These are phyloP conservation scores for Conticribra weissflogii DNA, from an alignment of 108 stramenopile genomes.

Conservation along the genomic window DNA sequence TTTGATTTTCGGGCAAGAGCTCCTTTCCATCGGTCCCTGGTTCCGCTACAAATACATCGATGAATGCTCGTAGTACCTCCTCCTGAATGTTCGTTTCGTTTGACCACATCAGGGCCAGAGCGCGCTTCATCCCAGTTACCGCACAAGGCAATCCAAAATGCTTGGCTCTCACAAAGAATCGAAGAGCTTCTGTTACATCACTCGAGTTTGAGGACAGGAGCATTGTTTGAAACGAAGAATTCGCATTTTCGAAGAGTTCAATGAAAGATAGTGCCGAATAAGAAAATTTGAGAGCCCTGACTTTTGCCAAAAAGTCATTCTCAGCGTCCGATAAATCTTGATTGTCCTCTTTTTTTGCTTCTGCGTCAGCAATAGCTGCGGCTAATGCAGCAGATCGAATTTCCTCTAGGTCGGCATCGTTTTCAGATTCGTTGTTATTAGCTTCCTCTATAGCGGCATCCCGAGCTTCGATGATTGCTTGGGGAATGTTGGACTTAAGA, in stretches of 20 bases:
- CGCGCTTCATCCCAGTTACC: conserved; percentile 88
- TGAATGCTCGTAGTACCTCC: conserved; percentile 89
- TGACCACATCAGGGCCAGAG: conserved; percentile 93
- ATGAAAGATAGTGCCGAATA: conserved; percentile 85
- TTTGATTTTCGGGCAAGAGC: conserved; percentile 70
- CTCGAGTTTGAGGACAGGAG: conserved; percentile 82
- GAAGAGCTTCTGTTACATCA: conserved; percentile 90
- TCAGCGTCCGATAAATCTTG: conserved; percentile 54
- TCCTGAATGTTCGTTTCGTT: conserved; percentile 83
- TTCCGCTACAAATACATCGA: conserved; percentile 88
- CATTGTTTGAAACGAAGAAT: conserved; percentile 72
- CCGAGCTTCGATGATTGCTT: conserved; percentile 63
- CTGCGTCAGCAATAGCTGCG: conserved; percentile 75
- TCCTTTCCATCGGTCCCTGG: conserved; percentile 84
- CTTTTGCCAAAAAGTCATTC: conserved; percentile 61
- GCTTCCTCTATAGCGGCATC: conserved; percentile 63
- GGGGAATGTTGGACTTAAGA: conserved; percentile 71
- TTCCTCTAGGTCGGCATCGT: conserved; percentile 46
- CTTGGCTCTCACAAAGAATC: conserved; percentile 89
- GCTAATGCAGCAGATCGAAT: conserved; percentile 71
- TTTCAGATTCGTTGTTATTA: conserved; percentile 33
- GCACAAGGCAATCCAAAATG: conserved; percentile 94
- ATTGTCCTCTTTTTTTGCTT: conserved; percentile 21
- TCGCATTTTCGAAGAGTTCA: conserved; percentile 79
- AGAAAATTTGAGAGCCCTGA: conserved; percentile 76